Evolutionary conservation across 495 filamentous ascomycete species (phyloP).

Genomic region (Halenospora varia): DNA sequence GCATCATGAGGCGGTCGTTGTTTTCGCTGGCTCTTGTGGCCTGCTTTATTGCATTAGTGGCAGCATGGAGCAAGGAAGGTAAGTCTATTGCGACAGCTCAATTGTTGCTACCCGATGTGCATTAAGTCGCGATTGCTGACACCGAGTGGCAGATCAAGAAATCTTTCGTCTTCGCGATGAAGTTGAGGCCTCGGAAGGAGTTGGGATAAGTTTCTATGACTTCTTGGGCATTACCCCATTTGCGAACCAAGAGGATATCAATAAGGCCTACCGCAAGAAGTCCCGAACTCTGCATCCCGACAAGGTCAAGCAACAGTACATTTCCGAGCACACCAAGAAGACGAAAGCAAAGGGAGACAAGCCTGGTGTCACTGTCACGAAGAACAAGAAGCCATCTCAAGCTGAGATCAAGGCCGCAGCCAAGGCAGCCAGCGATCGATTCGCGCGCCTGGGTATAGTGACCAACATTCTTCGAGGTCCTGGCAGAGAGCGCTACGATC

Average conservation of each 20-base stretch:
- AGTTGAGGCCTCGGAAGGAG: conserved; percentile 68
- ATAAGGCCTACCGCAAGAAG: conserved; percentile 88
- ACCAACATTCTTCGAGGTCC: conserved; percentile 79
- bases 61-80: conserved; percentile 86
- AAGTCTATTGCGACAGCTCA: conserved; percentile 24
- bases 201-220: conserved; percentile 89
- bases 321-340: conserved; percentile 59
- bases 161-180: conserved; percentile 95
- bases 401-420: conserved; percentile 67
- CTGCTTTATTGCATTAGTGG: conserved; percentile 55
- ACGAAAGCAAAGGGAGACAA: conserved; percentile 51
- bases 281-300: conserved; percentile 82
- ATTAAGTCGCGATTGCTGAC: conserved; percentile 9
- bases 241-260: conserved; percentile 83
- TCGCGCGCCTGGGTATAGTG: conserved; percentile 77
- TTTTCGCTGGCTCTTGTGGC: conserved; percentile 50
- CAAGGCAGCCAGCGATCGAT: conserved; percentile 74
- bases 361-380: conserved; percentile 61
- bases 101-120: conserved; percentile 12
- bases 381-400: conserved; percentile 64
- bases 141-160: conserved; percentile 69
- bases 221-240: conserved; percentile 70
- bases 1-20: conserved; percentile 32
- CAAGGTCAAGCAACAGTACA: conserved; percentile 83
- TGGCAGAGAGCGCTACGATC: conserved; percentile 82